Conservation (phyloP, 805 yeast genomes). For the Candida saitoana region DNA sequence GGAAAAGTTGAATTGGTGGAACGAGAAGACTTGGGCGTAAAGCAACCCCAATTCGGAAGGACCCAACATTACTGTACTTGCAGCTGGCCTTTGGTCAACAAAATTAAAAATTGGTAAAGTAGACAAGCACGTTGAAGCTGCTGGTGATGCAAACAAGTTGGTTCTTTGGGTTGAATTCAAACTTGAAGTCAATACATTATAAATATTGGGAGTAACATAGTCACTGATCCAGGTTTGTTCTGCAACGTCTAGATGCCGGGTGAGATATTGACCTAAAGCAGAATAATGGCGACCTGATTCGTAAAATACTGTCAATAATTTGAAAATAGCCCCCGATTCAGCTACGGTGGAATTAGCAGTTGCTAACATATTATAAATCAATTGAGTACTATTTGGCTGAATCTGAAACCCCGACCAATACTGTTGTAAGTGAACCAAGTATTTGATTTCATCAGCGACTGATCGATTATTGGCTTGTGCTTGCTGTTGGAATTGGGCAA, state of each 20-base stretch:
- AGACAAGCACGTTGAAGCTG: conserved; percentile 15
- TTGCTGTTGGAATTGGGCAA: conserved; percentile 9
- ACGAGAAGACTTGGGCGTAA: conserved; percentile 29
- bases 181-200: conserved; percentile 13
- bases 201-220: conserved; percentile 17
- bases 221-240: conserved; percentile 19
- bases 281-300: conserved; percentile 29
- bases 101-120: conserved; percentile 20
- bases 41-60: conserved; percentile 32
- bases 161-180: conserved; percentile 14
- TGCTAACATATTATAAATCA: conserved; percentile 15
- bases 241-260: conserved; percentile 16
- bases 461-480: conserved; percentile 19
- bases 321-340: conserved; percentile 6
- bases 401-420: conserved; percentile 30
- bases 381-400: conserved; percentile 22
- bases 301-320: conserved; percentile 18
- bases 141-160: conserved; percentile 11
- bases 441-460: conserved; percentile 14
- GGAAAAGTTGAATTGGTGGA: conserved; percentile 33
- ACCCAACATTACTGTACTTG: conserved; percentile 22
- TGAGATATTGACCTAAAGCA: conserved; percentile 28
- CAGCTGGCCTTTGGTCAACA: conserved; percentile 18
- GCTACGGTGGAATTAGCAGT: conserved; percentile 11
- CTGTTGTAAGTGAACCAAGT: conserved; percentile 23